Evolutionary conservation across 2,329 filamentous ascomycete genomes (phyloP), one percentile per base, ranked within the genome.

Genomic region (Fusarium ramigenum): DNA sequence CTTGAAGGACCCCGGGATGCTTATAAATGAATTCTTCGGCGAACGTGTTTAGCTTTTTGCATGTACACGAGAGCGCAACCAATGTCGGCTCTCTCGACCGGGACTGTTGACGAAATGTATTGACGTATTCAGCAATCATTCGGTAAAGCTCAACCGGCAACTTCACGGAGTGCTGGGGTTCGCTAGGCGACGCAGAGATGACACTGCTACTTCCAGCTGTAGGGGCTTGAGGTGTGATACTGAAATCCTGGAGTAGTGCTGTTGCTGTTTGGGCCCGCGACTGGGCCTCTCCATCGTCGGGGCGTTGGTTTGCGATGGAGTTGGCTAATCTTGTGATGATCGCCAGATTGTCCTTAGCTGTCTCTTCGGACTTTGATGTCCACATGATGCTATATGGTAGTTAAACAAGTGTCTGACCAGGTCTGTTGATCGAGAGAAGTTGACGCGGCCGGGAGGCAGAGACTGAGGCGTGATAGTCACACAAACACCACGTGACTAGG

Each of bases 331-430:
- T 15, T 11, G 44, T 16, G 18, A 66, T 23, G 21, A 7, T 50
- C 16, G 8, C 15, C n/a, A 36, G 0, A 2, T 52, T 34, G 0
- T 23, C n/a, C 7, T 34, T 9, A 25, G 8, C n/a, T 6, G 0
- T 23, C 4, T 15, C 12, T 6, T 21, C 15, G 2, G n/a, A 10
- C 16, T 19, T 18, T 2, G n/a, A 36, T 25, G 8, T 5, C n/a
- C 6, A 34, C 16, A 36, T 52, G 11, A 19, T 36, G 11, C 3
- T 1, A 5, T 4, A 52, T 19, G 16, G 25, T 23, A 8, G 11
- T 7, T 18, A 15, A 52, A 5, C 9, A 10, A 5, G 4, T 19
- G 16, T 15, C 23, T 19, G 16, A 15, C 8, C 10, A 52, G 3
- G 30, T 7, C 14, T 7, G n/a, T 36, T 36, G 16, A 25, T 25